phyloP scores from a whole-genome alignment of 2,329 filamentous ascomycete genomes.

The Aspergillus pseudoviridinutans region DNA sequence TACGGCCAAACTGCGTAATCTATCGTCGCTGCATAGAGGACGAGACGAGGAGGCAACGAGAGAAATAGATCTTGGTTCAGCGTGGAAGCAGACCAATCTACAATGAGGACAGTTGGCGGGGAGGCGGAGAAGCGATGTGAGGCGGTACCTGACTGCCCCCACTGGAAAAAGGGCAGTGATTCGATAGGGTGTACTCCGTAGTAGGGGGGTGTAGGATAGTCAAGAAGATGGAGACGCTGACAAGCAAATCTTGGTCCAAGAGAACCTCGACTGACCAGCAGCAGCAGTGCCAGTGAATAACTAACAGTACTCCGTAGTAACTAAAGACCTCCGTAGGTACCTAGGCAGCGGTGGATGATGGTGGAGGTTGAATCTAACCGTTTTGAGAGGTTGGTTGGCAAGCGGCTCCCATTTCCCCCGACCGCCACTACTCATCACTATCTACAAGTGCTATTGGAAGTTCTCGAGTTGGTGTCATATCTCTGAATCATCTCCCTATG shows the following conservation, averaged over 20 bases:
- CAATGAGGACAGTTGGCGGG: slow-evolving; percentile 21
- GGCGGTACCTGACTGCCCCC: slow-evolving; percentile 13
- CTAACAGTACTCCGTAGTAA: background rate
- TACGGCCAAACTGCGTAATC: slow-evolving; percentile 8
- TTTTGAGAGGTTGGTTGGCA: background rate
- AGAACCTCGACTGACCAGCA: slow-evolving; percentile 8
- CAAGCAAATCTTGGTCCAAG: slow-evolving; percentile 2
- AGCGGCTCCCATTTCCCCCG: background rate
- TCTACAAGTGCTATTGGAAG: background rate
- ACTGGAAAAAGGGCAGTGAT: slow-evolving; percentile 2
- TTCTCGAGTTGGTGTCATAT: no score
- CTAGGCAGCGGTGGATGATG: background rate
- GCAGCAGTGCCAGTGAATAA: background rate
- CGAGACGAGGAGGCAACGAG: background rate
- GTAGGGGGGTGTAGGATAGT: background rate
- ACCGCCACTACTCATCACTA: background rate
- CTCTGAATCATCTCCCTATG: no score
- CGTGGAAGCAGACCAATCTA: slow-evolving; percentile 5
- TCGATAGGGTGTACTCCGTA: background rate
- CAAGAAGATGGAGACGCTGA: background rate
- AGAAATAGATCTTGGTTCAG: slow-evolving; percentile 4
- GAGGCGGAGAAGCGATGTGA: slow-evolving; percentile 9
- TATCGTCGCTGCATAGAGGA: slow-evolving; percentile 23
- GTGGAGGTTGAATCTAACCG: background rate
- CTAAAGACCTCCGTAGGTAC: background rate